A percentile compares a stretch with the other conserved stretches of the same genome.
Conservation (phyloP, 2,329 filamentous ascomycete species). For the Claviceps citrina region DNA sequence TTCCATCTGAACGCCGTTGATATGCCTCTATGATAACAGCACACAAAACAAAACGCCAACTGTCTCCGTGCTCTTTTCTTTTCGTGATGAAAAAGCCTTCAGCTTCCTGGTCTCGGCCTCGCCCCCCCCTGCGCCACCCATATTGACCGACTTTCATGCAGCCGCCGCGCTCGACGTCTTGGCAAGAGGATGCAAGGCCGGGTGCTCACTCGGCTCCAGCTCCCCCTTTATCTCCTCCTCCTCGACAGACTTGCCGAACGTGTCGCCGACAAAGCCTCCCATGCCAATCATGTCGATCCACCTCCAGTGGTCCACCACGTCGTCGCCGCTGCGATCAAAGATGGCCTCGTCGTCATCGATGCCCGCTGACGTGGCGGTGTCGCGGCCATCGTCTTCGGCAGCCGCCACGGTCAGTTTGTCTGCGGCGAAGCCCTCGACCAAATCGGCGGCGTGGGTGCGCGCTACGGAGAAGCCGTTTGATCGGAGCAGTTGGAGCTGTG, state of each 20-base stretch:
- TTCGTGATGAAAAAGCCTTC: too few relatives aligned
- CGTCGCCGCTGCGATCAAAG: slow-evolving; percentile 27
- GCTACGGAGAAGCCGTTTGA: slow-evolving; percentile 33
- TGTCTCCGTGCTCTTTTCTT: too few relatives aligned
- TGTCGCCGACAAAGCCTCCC: slow-evolving; percentile 19
- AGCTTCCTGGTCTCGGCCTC: too few relatives aligned
- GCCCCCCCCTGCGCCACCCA: too few relatives aligned
- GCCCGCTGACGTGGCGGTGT: slow-evolving; percentile 18
- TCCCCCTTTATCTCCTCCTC: slow-evolving; percentile 20
- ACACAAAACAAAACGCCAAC: too few relatives aligned
- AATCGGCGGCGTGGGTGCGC: slow-evolving; percentile 32
- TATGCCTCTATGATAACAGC: too few relatives aligned
- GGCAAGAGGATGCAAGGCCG: background rate
- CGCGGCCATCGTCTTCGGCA: slow-evolving; percentile 3
- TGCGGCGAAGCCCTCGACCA: slow-evolving; percentile 30
- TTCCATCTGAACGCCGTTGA: too few relatives aligned
- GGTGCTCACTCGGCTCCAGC: slow-evolving; percentile 19
- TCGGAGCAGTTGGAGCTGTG: slow-evolving; percentile 41
- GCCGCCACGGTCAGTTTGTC: slow-evolving; percentile 20
- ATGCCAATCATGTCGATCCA: slow-evolving; percentile 39
- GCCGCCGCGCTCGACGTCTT: slow-evolving; percentile 1
- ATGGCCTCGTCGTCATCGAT: slow-evolving; percentile 35
- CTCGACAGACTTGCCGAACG: slow-evolving; percentile 15
- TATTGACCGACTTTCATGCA: too few relatives aligned
- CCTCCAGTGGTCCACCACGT: slow-evolving; percentile 31